Conservation (phyloP, 495 filamentous ascomycete species). For the Penicillium canariense region DNA sequence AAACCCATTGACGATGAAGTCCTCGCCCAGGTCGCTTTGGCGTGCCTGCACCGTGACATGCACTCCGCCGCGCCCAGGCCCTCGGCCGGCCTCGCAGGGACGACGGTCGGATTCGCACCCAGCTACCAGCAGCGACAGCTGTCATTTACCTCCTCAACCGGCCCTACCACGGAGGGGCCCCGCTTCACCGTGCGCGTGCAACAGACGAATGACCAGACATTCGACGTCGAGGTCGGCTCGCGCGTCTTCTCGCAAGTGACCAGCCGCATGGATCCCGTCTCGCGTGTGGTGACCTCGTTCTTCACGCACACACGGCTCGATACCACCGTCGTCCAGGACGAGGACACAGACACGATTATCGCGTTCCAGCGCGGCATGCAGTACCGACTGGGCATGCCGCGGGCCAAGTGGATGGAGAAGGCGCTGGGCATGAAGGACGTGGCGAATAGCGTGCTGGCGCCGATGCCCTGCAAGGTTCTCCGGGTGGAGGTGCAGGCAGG, state of each 20-base stretch:
- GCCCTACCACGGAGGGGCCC: conserved; percentile 28
- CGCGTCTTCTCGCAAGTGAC: conserved; percentile 44
- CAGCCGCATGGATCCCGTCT: conserved; percentile 38
- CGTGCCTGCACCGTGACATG: conserved; percentile 52
- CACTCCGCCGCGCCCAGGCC: conserved; percentile 13
- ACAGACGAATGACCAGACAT: conserved; percentile 61
- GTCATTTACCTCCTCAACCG: conserved; percentile 45
- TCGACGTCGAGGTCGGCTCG: conserved; percentile 62
- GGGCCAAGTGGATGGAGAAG: conserved; percentile 81
- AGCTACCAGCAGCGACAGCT: conserved; percentile 55
- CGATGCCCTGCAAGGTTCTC: conserved; percentile 94
- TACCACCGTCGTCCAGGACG: conserved; percentile 70
- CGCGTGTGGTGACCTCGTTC: conserved; percentile 49
- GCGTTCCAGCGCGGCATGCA: conserved; percentile 82
- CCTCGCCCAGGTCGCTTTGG: conserved; percentile 81
- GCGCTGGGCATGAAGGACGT: conserved; percentile 79
- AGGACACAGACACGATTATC: conserved; percentile 65
- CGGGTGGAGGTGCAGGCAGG: conserved; percentile 81
- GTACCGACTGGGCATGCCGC: conserved; percentile 63
- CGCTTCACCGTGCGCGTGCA: conserved; percentile 64
- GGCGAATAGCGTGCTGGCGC: conserved; percentile 78
- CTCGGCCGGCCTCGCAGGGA: conserved; percentile 25
- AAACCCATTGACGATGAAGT: conserved; percentile 58
- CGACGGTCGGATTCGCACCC: conserved; percentile 51
- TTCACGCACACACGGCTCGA: conserved; percentile 80